Conservation (phyloP, 78 protist species). For the Planoprotostelium fungivorum region DNA sequence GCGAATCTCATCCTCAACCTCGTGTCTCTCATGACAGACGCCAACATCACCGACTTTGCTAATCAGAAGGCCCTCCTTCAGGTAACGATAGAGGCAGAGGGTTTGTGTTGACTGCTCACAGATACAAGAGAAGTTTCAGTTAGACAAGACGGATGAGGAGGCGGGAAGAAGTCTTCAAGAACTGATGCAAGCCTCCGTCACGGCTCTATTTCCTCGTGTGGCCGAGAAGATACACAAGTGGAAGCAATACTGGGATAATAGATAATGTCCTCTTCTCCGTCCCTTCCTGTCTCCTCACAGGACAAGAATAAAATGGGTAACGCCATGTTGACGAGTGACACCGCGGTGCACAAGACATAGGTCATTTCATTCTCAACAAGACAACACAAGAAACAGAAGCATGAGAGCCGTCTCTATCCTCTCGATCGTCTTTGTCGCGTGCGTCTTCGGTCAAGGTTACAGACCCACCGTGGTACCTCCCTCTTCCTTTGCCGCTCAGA, state of each 20-base stretch:
- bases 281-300: too few species aligned
- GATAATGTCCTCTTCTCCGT: too few species aligned
- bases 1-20: constrained; percentile 87
- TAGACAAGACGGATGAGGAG: constrained; percentile 89
- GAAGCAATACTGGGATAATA: constrained; percentile 69
- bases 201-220: constrained; percentile 87
- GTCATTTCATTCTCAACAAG: too few species aligned
- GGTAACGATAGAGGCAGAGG: constrained; percentile 3
- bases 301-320: too few species aligned
- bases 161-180: constrained; percentile 73
- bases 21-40: constrained; percentile 88
- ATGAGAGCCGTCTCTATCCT: too few species aligned
- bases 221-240: constrained; percentile 79
- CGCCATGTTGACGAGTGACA: too few species aligned
- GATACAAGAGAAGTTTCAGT: constrained; percentile 86
- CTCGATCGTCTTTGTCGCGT: too few species aligned
- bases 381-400: too few species aligned
- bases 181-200: constrained; percentile 80
- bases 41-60: constrained; percentile 80
- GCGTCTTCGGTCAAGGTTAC: too few species aligned
- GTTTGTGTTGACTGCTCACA: constrained; percentile 6
- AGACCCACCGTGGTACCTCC: too few species aligned
- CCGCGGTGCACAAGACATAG: too few species aligned
- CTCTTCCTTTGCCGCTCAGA: too few species aligned
- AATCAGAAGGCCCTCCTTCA: constrained; percentile 35